Conservation (phyloP, 2,329 filamentous ascomycete genomes). For the Ophiostoma sp. region DNA sequence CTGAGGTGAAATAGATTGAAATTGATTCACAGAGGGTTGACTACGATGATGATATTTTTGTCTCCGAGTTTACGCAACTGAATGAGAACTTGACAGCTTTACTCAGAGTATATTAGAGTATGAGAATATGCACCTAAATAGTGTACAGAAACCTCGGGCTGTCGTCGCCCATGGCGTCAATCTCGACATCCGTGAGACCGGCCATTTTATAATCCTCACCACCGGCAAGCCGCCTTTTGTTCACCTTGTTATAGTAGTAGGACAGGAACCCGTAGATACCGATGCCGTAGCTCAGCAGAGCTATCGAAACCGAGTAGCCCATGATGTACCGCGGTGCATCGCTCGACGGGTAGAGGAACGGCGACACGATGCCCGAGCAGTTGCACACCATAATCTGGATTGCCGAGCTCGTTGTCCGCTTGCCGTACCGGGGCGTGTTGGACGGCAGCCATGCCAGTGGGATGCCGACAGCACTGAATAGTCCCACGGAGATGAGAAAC, state of each 20-base stretch:
- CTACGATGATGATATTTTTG: background rate
- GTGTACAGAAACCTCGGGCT: conserved; percentile 20
- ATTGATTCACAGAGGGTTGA: background rate
- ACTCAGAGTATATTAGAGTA: too few relatives aligned
- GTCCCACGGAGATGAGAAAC: conserved; percentile 66
- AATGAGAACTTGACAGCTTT: too few relatives aligned
- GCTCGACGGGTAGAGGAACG: conserved; percentile 16
- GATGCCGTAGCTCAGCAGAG: conserved; percentile 10
- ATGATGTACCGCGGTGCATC: conserved; percentile 18
- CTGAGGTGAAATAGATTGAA: background rate
- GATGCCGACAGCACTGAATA: conserved; percentile 57
- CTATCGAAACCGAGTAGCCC: conserved; percentile 20
- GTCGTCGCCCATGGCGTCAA: conserved; percentile 16
- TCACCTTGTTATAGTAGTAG: conserved; percentile 1
- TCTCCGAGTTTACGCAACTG: too few relatives aligned
- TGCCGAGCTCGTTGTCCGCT: conserved; percentile 44
- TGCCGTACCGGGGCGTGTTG: conserved; percentile 70
- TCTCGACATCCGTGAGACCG: conserved; percentile 20
- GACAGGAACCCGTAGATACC: conserved; percentile 13
- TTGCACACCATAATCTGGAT: conserved; percentile 25
- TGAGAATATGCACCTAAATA: background rate
- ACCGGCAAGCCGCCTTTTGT: background rate
- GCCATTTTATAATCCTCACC: conserved; percentile 18
- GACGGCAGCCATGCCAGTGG: conserved; percentile 57
- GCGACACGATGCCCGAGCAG: conserved; percentile 21